Evolutionary conservation across 1,284 basidiomycete genomes (phyloP), one percentile per base, ranked within the genome.

Genomic region (Cryptococcus jaspeensis): DNA sequence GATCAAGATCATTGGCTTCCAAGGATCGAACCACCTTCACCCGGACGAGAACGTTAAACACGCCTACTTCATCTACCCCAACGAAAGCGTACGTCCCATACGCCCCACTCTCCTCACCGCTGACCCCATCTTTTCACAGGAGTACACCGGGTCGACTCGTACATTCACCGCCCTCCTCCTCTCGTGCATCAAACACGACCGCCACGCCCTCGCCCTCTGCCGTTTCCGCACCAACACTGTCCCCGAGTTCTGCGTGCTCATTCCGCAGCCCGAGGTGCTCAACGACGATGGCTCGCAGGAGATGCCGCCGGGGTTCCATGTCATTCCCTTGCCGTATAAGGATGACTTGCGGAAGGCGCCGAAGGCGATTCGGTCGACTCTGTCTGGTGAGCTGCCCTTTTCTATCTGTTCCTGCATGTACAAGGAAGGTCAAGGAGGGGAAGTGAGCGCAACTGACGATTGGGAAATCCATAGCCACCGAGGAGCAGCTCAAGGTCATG

Each of bases 1-100:
- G 53, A 85, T 99, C 71, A 91, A 88, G 74, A 84, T 99, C 4
- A 84, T 99, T 22, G 96, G 95, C 3, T 99, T 98, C 81, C 91
- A 94, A 73, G 81, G 87, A 58, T 81, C 82, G n/a, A 73, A 78
- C 4, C 83, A 88, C 57, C 81, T 98, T 1, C 77, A 78, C 0
- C 88, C 92, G 63, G 87, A 92, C 73, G 90, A 96, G 71, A 95
- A 95, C 64, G 79, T 96, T 67, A 95, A 92, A 71, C 92, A 96
- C 75, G 86, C 92, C 0, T 80, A 85, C 52, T 99, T 99, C 71
- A 85, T 99, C 59, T 92, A 93, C 73, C 96, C 95, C 0, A 88
- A 95, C 65, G 95, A 99, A 72, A 80, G 84, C 73, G 91, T 91
- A 59, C 56, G 83, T 54, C 44, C 2, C 7, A 16, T 16, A 40